Evolutionary conservation across 768 basidiomycete genomes (phyloP).

Genomic region (Omphalotus guepiniiformis): DNA sequence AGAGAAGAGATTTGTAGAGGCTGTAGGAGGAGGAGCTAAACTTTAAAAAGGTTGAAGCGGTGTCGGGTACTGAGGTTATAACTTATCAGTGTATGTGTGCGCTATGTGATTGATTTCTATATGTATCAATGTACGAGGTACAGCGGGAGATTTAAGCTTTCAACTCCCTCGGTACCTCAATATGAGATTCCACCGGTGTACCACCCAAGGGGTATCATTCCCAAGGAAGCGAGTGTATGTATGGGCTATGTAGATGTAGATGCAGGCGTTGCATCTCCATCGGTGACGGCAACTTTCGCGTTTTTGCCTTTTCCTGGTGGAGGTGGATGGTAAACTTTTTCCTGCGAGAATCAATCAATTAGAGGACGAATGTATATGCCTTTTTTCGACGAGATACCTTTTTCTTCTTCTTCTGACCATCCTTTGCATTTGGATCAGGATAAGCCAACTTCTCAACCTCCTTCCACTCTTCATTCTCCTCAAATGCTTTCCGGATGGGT

Average conservation of each 20-base stretch:
- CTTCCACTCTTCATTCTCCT: constrained; percentile 78
- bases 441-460: constrained; percentile 75
- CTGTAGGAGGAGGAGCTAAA: constrained; percentile 5
- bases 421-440: constrained; percentile 66
- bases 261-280: too few species aligned
- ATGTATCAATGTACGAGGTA: too few species aligned
- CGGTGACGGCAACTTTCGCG: too few species aligned
- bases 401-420: constrained; percentile 65
- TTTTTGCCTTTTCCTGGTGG: constrained; percentile 78
- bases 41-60: constrained; percentile 4
- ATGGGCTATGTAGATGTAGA: too few species aligned
- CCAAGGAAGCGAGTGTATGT: too few species aligned
- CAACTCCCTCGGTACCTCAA: too few species aligned
- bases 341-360: constrained; percentile 32
- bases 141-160: too few species aligned
- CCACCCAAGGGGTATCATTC: too few species aligned
- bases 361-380: neutral
- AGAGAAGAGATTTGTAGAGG: constrained; percentile 58
- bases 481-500: constrained; percentile 78
- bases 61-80: too few species aligned
- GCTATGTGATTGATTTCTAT: too few species aligned
- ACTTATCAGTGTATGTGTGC: too few species aligned
- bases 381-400: neutral
- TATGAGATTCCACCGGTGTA: too few species aligned
- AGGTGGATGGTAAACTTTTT: constrained; percentile 80